Percentiles rank a stretch among this genome's conserved stretches.
Evolutionary conservation across 2,329 filamentous ascomycete genomes (phyloP).

Genomic region (Nakataea oryzae): DNA sequence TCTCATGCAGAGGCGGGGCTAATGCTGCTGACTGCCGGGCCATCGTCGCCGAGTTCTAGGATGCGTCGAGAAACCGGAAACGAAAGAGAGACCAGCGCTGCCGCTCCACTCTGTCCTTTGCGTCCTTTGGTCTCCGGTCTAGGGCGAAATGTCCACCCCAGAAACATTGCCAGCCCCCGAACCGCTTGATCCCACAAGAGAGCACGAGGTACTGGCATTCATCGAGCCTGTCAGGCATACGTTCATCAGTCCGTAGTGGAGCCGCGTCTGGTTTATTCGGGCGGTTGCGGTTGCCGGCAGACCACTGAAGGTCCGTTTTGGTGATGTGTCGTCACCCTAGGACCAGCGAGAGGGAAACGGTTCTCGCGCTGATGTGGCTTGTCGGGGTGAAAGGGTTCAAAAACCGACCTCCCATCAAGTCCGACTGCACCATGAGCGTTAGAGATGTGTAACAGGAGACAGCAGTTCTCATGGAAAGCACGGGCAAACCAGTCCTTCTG

Average conservation of each 20-base stretch:
- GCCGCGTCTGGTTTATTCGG: slow-evolving; percentile 7
- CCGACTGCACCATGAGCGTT: not conserved
- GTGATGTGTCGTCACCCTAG: not conserved
- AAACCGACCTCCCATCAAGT: not conserved
- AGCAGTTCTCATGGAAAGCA: not conserved
- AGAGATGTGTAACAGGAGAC: not conserved
- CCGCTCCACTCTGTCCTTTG: not conserved
- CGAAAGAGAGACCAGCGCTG: not conserved
- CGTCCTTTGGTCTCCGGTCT: not conserved
- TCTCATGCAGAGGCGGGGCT: not conserved
- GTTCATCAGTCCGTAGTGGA: not conserved
- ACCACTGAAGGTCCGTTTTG: not conserved
- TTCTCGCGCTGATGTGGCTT: slow-evolving; percentile 7
- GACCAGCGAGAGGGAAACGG: slow-evolving; percentile 7
- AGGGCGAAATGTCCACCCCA: not conserved
- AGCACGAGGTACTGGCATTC: not conserved
- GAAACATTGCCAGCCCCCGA: not conserved
- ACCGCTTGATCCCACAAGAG: not conserved
- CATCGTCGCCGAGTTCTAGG: not conserved
- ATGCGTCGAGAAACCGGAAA: not conserved
- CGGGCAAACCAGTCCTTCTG: not conserved
- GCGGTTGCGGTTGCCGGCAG: slow-evolving; percentile 8
- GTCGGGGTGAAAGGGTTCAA: not conserved
- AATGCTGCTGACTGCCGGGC: not conserved
- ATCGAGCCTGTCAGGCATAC: not conserved